A percentile compares a stretch with the other conserved stretches of the same genome.
Conservation (phyloP, 2,329 filamentous ascomycete genomes). For the Xylariales sp. region DNA sequence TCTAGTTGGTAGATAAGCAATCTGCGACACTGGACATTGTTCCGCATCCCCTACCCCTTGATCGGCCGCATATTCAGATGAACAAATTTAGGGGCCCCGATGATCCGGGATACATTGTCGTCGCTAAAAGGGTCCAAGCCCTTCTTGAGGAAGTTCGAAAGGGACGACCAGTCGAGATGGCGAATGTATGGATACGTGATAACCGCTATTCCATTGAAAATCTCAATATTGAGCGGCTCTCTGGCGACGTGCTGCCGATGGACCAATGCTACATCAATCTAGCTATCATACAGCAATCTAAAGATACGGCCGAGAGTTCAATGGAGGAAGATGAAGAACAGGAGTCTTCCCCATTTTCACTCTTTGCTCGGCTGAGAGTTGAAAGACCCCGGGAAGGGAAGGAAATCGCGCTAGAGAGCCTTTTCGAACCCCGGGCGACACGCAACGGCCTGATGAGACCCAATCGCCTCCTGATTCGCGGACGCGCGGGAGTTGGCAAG, state of each 20-base stretch:
- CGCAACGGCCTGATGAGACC: background rate
- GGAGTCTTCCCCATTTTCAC: slow-evolving; percentile 5
- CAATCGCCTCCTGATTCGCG: slow-evolving; percentile 17
- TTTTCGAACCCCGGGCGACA: slow-evolving; percentile 5
- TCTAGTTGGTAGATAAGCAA: slow-evolving; percentile 5
- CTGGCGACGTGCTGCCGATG: slow-evolving; percentile 15
- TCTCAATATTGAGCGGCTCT: slow-evolving; percentile 24
- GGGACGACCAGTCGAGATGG: background rate
- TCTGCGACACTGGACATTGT: slow-evolving; percentile 15
- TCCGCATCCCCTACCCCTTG: slow-evolving; percentile 4
- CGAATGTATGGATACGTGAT: background rate
- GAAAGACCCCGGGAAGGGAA: background rate
- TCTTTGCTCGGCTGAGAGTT: background rate
- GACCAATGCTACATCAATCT: slow-evolving; percentile 32
- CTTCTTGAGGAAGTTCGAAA: background rate
- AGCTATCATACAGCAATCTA: slow-evolving; percentile 9
- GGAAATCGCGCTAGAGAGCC: background rate
- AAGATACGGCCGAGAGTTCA: too few species aligned
- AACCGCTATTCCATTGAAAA: background rate
- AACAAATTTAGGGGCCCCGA: slow-evolving; percentile 25
- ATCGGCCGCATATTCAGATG: slow-evolving; percentile 11
- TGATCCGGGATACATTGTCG: background rate
- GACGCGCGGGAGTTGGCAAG: slow-evolving; percentile 29
- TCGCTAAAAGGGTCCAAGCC: background rate
- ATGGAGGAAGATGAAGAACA: background rate